phyloP scores from a whole-genome alignment of 129 eudicot genomes.

The Ambrosia artemisiifolia region DNA sequence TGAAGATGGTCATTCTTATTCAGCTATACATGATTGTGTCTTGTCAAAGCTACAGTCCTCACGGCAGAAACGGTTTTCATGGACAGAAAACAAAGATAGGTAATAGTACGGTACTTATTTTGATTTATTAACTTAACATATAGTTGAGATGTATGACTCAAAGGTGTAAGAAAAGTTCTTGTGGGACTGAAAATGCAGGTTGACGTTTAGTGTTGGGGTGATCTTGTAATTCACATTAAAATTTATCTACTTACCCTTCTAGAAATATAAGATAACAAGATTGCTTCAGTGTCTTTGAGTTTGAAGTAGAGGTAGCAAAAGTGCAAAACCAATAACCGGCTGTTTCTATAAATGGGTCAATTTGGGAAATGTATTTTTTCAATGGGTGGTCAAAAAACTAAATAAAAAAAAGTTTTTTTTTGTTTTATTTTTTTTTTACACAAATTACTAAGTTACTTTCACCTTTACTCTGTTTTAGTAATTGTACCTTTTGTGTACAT shows the following conservation, averaged over 20 bases:
- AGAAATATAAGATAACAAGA: not conserved
- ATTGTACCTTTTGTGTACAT: not conserved
- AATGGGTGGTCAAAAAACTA: not conserved
- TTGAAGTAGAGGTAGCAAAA: not conserved
- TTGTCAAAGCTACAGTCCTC: slow-evolving; percentile 48
- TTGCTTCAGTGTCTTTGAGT: not conserved
- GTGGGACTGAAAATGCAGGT: not conserved
- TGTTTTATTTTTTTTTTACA: not conserved
- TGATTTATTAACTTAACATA: slow-evolving; percentile 11
- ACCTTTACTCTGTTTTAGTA: not conserved
- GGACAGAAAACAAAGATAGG: slow-evolving; percentile 86
- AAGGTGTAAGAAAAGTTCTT: not conserved
- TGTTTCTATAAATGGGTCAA: not conserved
- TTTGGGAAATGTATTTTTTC: not conserved
- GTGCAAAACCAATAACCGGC: not conserved
- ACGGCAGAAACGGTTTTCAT: slow-evolving; percentile 56
- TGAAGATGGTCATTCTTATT: slow-evolving; percentile 29
- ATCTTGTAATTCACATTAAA: not conserved
- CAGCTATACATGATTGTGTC: slow-evolving; percentile 42
- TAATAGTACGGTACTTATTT: slow-evolving; percentile 19
- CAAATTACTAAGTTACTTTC: not conserved
- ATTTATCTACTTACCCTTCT: not conserved
- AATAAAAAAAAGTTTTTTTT: not conserved
- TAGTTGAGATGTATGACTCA: not conserved
- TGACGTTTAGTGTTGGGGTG: not conserved